phyloP scores from a whole-genome alignment of 441 rosid species.

The Eutrema salsugineum region DNA sequence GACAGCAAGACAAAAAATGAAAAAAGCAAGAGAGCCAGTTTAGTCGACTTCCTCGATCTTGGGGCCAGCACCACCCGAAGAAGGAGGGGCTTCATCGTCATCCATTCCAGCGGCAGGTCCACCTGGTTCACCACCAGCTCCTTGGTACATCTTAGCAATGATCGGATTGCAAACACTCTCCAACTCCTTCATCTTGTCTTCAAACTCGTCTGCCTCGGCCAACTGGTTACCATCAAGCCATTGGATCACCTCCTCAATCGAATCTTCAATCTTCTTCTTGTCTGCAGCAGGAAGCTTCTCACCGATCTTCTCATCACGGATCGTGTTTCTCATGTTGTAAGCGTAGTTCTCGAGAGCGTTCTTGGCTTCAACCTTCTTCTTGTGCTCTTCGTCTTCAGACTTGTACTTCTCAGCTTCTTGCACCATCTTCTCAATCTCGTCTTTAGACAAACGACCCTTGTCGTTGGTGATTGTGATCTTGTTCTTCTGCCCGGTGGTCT shows the following conservation, averaged over 20 bases:
- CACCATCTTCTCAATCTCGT: constrained; percentile 1
- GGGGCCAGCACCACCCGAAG: neutral
- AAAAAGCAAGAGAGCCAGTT: neutral
- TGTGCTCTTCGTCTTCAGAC: neutral
- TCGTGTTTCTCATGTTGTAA: constrained; percentile 33
- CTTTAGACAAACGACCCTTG: constrained; percentile 18
- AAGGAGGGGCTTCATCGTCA: neutral
- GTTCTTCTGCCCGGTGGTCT: constrained; percentile 39
- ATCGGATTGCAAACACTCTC: neutral
- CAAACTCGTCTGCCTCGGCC: neutral
- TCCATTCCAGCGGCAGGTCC: neutral
- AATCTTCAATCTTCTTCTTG: constrained; percentile 36
- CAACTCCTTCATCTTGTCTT: neutral
- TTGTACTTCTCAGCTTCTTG: neutral
- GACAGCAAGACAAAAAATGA: neutral
- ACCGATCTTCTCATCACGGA: constrained; percentile 23
- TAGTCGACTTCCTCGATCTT: neutral
- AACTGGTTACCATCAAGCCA: constrained; percentile 3
- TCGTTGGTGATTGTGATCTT: constrained; percentile 44
- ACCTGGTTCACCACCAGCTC: neutral
- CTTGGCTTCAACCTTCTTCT: constrained; percentile 21
- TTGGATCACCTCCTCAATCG: constrained; percentile 13
- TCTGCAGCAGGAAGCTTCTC: constrained; percentile 30
- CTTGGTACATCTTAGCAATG: neutral
- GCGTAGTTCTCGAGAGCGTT: constrained; percentile 21